Conservation (phyloP, 2,329 filamentous ascomycete species). For the Emergomyces pasteurianus region DNA sequence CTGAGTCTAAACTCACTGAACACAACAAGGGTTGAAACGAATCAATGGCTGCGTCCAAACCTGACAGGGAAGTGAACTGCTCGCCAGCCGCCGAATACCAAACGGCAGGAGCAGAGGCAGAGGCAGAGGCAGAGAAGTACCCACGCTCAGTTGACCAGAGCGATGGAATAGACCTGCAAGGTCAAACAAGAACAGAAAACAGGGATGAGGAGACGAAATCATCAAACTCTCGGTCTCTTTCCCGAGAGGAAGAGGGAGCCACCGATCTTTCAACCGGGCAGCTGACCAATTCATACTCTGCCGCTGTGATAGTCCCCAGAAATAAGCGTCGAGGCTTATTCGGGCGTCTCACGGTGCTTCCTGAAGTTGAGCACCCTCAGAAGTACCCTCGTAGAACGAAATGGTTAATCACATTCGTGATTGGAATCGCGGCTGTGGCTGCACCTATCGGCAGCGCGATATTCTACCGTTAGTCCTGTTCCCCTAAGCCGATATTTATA, state of each 20-base stretch:
- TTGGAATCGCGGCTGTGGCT: slow-evolving; percentile 63
- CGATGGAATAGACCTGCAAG: neutral
- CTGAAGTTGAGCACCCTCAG: slow-evolving; percentile 66
- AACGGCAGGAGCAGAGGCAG: neutral
- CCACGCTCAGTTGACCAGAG: neutral
- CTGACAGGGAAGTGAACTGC: neutral
- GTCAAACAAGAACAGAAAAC: neutral
- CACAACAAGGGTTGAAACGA: neutral
- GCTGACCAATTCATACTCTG: slow-evolving; percentile 3
- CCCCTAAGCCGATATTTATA: neutral
- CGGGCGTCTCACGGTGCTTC: slow-evolving; percentile 56
- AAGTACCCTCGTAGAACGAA: slow-evolving; percentile 63
- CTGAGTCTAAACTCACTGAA: neutral
- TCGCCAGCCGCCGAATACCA: neutral
- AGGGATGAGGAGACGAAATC: neutral
- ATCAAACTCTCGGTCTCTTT: neutral
- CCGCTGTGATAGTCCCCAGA: slow-evolving; percentile 38
- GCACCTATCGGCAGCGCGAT: slow-evolving; percentile 78
- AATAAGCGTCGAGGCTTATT: slow-evolving; percentile 58
- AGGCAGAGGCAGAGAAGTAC: neutral
- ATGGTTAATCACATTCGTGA: slow-evolving; percentile 70
- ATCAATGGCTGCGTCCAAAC: neutral
- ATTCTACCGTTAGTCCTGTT: slow-evolving; percentile 55
- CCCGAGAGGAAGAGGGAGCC: neutral
- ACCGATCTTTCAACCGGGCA: neutral